A percentile compares a stretch with the other conserved stretches of the same genome.
Conservation (phyloP, 1,139 yeast genomes). For the Candida frijolesensis region DNA sequence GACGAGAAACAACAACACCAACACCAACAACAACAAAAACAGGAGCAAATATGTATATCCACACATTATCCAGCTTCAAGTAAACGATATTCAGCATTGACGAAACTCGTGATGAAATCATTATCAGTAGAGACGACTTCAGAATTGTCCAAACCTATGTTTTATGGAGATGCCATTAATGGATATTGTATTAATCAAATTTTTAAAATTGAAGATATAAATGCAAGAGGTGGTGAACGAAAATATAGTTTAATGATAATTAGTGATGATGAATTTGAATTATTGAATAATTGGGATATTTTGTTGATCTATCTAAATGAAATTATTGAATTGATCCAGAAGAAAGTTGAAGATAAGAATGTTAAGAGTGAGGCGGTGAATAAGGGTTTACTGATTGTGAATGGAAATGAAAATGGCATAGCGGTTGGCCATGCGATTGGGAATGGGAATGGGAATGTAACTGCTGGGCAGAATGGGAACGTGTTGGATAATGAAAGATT, state of each 20-base stretch:
- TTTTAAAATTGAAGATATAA: constrained; percentile 67
- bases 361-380: constrained; percentile 9
- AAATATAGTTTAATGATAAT: constrained; percentile 68
- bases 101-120: constrained; percentile 64
- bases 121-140: constrained; percentile 74
- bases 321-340: constrained; percentile 52
- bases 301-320: constrained; percentile 53
- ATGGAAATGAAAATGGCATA: too few species aligned
- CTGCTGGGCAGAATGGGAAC: constrained; percentile 14
- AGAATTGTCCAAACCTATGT: constrained; percentile 66
- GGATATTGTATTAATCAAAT: constrained; percentile 71
- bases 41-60: constrained; percentile 28
- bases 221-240: constrained; percentile 80
- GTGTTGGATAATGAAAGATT: constrained; percentile 54
- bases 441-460: neutral
- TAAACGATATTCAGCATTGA: constrained; percentile 51
- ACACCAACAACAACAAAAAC: neutral
- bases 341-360: constrained; percentile 32
- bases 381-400: too few species aligned
- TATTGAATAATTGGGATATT: constrained; percentile 61
- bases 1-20: constrained; percentile 13
- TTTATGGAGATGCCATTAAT: constrained; percentile 67
- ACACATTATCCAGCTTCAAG: constrained; percentile 69
- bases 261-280: constrained; percentile 55
- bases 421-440: neutral